These are phyloP conservation scores for Epichloe hybrida DNA, from an alignment of 2,329 filamentous ascomycete species.

Conservation along the genomic window DNA sequence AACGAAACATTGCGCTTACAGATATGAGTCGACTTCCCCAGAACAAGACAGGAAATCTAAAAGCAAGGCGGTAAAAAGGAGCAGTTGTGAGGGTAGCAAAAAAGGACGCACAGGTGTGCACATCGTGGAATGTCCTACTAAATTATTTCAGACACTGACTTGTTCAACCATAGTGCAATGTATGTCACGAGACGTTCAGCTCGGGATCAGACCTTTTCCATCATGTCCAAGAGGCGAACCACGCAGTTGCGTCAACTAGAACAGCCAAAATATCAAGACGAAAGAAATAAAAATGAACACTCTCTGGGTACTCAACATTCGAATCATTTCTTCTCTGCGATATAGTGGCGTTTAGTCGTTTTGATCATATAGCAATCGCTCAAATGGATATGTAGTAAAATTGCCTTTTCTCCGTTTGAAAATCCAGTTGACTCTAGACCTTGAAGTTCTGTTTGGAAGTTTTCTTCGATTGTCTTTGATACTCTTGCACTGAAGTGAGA, in stretches of 20 bases:
- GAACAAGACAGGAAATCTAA: conserved; percentile 35
- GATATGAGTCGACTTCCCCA: conserved; percentile 13
- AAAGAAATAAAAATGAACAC: conserved; percentile 11
- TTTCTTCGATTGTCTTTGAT: too few relatives aligned
- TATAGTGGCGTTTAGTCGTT: neutral
- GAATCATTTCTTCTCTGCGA: neutral
- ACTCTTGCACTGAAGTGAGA: neutral
- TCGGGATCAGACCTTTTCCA: conserved; percentile 61
- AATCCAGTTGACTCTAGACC: too few relatives aligned
- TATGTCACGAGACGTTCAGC: conserved; percentile 33
- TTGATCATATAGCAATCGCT: neutral
- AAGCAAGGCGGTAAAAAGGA: conserved; percentile 35
- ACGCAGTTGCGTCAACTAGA: conserved; percentile 40
- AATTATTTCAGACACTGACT: neutral
- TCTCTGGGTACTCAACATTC: neutral
- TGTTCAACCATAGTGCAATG: conserved; percentile 26
- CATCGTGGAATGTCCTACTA: neutral
- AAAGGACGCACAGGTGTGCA: conserved; percentile 1
- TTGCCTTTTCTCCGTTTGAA: too few relatives aligned
- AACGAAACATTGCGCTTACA: conserved; percentile 15
- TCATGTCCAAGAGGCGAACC: conserved; percentile 53
- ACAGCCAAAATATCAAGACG: conserved; percentile 21
- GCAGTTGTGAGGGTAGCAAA: conserved; percentile 17
- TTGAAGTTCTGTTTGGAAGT: too few relatives aligned
- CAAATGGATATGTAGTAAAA: too few relatives aligned